phyloP scores from a whole-genome alignment of 2,329 filamentous ascomycete genomes.

The Pseudogymnoascus sp. region DNA sequence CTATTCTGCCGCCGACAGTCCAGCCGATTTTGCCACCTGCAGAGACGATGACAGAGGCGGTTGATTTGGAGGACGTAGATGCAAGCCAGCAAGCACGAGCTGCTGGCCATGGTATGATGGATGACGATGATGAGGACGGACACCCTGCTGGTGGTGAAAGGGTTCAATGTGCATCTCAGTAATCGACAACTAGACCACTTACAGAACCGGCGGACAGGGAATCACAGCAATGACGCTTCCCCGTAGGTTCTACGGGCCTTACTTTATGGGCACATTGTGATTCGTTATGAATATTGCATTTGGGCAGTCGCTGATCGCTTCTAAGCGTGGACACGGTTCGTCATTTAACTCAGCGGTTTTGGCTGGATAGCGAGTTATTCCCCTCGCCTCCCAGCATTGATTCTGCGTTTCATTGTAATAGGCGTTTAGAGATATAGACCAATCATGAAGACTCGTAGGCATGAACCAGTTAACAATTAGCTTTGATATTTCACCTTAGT shows the following conservation, averaged over 20 bases:
- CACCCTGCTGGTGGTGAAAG: slow-evolving; percentile 63
- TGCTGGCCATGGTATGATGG: slow-evolving; percentile 56
- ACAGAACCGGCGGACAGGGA: background rate
- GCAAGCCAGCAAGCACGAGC: slow-evolving; percentile 56
- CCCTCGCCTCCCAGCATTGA: background rate
- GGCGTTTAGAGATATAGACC: slow-evolving; percentile 7
- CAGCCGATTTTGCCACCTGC: slow-evolving; percentile 55
- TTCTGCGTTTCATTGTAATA: slow-evolving; percentile 6
- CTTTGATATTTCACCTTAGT: background rate
- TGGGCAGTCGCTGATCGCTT: background rate
- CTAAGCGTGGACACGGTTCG: background rate
- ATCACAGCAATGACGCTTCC: background rate
- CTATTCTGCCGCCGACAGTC: slow-evolving; percentile 63
- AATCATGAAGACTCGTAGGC: slow-evolving; percentile 2
- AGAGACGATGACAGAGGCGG: slow-evolving; percentile 88
- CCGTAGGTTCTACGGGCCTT: background rate
- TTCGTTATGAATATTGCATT: background rate
- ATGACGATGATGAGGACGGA: slow-evolving; percentile 71
- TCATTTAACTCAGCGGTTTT: background rate
- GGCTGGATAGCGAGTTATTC: background rate
- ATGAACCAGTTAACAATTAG: slow-evolving; percentile 4
- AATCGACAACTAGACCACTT: slow-evolving; percentile 32
- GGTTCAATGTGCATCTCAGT: slow-evolving; percentile 83
- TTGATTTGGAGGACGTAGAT: slow-evolving; percentile 78
- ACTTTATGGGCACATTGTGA: background rate